Base-by-base conservation (phyloP, 2,329 filamentous ascomycete genomes). In the Beauveria scarabaeidicola region DNA sequence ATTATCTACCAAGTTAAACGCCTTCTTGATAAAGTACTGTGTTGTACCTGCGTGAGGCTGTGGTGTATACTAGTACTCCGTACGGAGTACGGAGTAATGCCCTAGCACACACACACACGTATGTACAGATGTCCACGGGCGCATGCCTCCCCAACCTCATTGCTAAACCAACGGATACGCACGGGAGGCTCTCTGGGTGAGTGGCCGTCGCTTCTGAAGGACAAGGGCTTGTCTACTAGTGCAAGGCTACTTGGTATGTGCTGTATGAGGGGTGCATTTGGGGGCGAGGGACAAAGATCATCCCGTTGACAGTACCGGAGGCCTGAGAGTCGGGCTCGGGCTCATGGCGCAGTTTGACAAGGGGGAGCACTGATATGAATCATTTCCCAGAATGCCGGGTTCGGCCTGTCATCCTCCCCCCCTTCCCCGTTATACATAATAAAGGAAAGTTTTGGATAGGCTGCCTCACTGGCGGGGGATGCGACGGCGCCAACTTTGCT, bases 401-500 rank as follows among this genome's bases (percentile, higher is more conserved):
- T 57, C 13, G 36, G 27, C 44, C 19, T 57, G 41, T 21, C 44
- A 40, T 19, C 11, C 11, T 15, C 11, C 11, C 43, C 17, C 41
- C 27, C 53, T 19, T 8, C 41, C 52, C 52, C 41, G 11, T 27
- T 40, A 13, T 36, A 15, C 32, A 8, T 10, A 3, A 13, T 17
- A 25, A 17, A 47, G 27, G 32, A 58, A 6, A 51, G 32, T 48
- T 47, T 27, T 46, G 41, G 19, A 25, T 23, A 13, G 27, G n/a
- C 13, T 38, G 19, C 32, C 8, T 38, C 8, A 15, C 41, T 13
- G 53, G 25, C 27, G 44, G 36, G 17, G 43, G 32, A 57, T 58
- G 44, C 55, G 55, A 58, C 55, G 47, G 55, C 46, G 38, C 40
- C n/a, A 48, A 52, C 25, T 58, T 57, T 58, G 55, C 54, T 57